Evolutionary conservation across 2,329 filamentous ascomycete genomes (phyloP).

Genomic region (Cryphonectria parasitica): DNA sequence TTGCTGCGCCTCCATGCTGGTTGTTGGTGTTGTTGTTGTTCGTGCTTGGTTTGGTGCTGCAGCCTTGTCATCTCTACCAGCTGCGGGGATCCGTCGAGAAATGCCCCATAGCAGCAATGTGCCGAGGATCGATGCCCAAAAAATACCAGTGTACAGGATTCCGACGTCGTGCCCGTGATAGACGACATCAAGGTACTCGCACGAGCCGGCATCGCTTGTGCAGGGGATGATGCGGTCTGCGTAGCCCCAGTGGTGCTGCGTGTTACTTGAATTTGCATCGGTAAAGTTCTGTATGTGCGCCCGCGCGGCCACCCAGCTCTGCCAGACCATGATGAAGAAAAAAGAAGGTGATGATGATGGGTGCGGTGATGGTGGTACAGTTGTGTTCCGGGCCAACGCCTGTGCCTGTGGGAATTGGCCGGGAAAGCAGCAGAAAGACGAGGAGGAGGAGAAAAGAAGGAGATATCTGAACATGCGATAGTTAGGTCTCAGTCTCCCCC

Average conservation of each 20-base stretch:
- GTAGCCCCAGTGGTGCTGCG: constrained; percentile 52
- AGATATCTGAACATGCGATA: not conserved
- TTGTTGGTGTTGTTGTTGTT: not conserved
- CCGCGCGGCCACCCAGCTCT: constrained; percentile 26
- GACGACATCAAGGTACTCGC: constrained; percentile 55
- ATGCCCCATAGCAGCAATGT: constrained; percentile 50
- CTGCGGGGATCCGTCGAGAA: constrained; percentile 32
- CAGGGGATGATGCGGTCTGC: constrained; percentile 50
- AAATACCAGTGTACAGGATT: constrained; percentile 55
- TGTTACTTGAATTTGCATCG: constrained; percentile 36
- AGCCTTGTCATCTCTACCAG: not conserved
- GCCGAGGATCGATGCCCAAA: constrained; percentile 52
- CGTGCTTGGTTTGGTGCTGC: not conserved
- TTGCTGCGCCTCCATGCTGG: constrained; percentile 3
- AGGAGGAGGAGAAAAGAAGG: not conserved
- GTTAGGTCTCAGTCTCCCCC: not conserved
- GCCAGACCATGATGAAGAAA: constrained; percentile 24
- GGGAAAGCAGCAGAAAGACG: not conserved
- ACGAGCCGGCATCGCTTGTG: constrained; percentile 51
- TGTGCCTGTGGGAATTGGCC: no score
- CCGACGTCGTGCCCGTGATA: constrained; percentile 53
- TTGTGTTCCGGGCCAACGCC: no score
- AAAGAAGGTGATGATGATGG: no score
- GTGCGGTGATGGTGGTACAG: no score
- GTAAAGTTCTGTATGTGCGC: constrained; percentile 49